These are phyloP conservation scores for Lentinus tigrinus DNA, from an alignment of 768 basidiomycete genomes.

Conservation along the genomic window DNA sequence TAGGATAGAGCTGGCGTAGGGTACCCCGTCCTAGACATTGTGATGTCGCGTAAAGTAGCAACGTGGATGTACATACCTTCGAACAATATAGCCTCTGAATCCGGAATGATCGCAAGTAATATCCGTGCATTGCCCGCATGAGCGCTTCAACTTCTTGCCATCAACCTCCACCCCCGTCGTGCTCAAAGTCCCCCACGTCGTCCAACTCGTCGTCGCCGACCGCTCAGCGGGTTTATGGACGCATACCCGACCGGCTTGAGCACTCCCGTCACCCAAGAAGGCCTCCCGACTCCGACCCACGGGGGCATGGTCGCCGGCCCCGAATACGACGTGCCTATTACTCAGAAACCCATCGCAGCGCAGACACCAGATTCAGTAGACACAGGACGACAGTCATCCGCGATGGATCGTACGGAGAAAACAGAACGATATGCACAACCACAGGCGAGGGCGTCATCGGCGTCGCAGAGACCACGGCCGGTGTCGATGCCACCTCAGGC, in stretches of 20 bases:
- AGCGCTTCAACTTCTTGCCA: constrained; percentile 1
- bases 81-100: too few relatives aligned
- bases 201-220: constrained; percentile 1
- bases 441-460: constrained; percentile 26
- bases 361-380: constrained; percentile 1
- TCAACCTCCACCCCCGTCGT: constrained; percentile 16
- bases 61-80: too few relatives aligned
- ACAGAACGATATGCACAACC: constrained; percentile 27
- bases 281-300: constrained; percentile 47
- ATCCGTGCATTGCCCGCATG: neutral
- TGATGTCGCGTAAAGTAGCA: too few relatives aligned
- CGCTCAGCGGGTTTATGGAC: constrained; percentile 33
- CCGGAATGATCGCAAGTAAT: too few relatives aligned
- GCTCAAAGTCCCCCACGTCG: constrained; percentile 4
- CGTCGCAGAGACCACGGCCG: constrained; percentile 50
- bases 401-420: constrained; percentile 33
- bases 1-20: too few relatives aligned
- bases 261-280: constrained; percentile 23
- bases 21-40: too few relatives aligned
- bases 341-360: constrained; percentile 31
- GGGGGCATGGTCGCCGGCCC: constrained; percentile 55
- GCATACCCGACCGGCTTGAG: constrained; percentile 45
- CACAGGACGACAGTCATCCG: constrained; percentile 24
- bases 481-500: constrained; percentile 76
- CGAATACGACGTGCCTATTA: constrained; percentile 65